Base-by-base conservation (phyloP, 805 yeast genomes). In the Yamadazyma sp. region DNA sequence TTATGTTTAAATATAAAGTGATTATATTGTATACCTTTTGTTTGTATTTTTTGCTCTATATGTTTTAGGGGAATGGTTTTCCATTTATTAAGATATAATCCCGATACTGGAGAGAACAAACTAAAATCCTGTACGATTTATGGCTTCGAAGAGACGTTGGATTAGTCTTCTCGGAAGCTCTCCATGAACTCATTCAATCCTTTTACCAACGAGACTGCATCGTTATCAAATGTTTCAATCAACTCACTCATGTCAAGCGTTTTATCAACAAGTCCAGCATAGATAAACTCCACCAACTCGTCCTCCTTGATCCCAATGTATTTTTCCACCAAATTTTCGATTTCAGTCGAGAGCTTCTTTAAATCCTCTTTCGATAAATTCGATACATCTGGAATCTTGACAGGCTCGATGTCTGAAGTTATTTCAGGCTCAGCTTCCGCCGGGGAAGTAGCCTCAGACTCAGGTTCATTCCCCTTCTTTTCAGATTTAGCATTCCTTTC, bases 281-380 rank as follows among this genome's bases (percentile, higher is more conserved):
- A 49, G 19, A 79, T 63, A 36, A 70, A 73, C 2, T 65, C 64
- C 10, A 68, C 57, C 43, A 79, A 60, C 28, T 73, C 70, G 10
- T 72, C 77, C 43, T 78, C 85, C 35, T 61, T 58, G 30, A 75
- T 60, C 1, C 83, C 84, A 32, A 79, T 52, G 39, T 65, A 73
- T 40, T 77, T 79, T 38, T 70, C 78, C 21, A 79, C 55, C 32
- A 74, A 59, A 3, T 53, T 54, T n/a, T 59, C 64, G 14, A 77
- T 57, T 41, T 67, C 68, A 0, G 49, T 47, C 21, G 59, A 59
- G 16, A 76, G 45, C 6, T 48, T 20, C 0, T 41, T 50, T 17
- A 63, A 41, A 3, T 31, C 19, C 26, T 2, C 39, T 46, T 28
- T 28, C 10, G 28, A 15, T 5, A 34, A 22, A 9, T 13, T 13